These are phyloP conservation scores for Yarrowia keelungensis DNA, from an alignment of 805 yeast genomes.

Conservation along the genomic window DNA sequence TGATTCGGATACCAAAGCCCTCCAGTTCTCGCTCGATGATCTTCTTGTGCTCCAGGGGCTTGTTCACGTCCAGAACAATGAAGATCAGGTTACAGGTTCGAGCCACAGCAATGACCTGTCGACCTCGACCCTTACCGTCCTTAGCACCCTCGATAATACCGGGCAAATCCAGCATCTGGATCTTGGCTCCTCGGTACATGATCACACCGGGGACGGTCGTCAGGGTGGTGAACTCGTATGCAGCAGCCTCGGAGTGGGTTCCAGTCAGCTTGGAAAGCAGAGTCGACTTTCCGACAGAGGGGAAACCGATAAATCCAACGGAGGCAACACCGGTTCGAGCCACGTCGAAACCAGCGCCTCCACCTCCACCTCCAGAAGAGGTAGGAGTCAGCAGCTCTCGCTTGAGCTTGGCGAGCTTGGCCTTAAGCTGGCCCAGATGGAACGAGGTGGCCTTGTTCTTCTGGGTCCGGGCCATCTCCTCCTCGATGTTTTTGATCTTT, in stretches of 20 bases:
- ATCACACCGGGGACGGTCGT: slow-evolving; percentile 98
- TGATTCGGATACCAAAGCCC: slow-evolving; percentile 95
- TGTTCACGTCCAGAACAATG: slow-evolving; percentile 93
- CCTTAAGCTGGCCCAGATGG: slow-evolving; percentile 97
- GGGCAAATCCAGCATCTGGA: slow-evolving; percentile 97
- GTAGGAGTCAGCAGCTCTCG: slow-evolving; percentile 83
- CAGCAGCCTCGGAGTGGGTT: slow-evolving; percentile 97
- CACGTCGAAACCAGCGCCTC: slow-evolving; percentile 94
- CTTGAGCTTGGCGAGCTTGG: slow-evolving; percentile 92
- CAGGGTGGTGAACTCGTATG: slow-evolving; percentile 93
- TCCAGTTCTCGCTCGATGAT: slow-evolving; percentile 94
- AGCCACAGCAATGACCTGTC: slow-evolving; percentile 99
- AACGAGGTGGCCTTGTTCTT: slow-evolving; percentile 97
- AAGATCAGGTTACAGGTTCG: slow-evolving; percentile 93
- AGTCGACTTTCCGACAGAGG: slow-evolving; percentile 85
- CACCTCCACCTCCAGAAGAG: slow-evolving; percentile 80
- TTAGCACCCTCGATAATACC: slow-evolving; percentile 98
- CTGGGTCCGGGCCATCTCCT: slow-evolving; percentile 97
- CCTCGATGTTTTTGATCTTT: slow-evolving; percentile 63
- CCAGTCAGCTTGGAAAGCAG: slow-evolving; percentile 88
- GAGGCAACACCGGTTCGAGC: slow-evolving; percentile 99
- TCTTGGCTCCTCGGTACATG: slow-evolving; percentile 94
- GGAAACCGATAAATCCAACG: slow-evolving; percentile 97
- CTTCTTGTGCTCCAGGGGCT: slow-evolving; percentile 92
- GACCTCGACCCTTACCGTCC: slow-evolving; percentile 97